Percentiles rank a stretch among this genome's conserved stretches.
phyloP scores from a whole-genome alignment of 257 asterid genomes.

The Ilex asprella region DNA sequence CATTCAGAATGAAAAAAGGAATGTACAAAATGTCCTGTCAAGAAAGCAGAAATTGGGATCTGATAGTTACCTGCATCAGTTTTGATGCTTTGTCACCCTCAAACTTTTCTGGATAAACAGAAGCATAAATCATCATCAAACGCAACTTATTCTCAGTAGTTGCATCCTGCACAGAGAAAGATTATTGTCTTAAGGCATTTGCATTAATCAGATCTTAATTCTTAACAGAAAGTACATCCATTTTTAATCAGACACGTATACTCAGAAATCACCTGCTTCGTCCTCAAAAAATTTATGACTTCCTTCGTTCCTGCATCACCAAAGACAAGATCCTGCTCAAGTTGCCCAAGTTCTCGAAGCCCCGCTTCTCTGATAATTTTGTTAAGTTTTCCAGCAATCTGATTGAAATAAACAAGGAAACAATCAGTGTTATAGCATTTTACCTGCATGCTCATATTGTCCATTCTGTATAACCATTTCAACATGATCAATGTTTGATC shows the following conservation, averaged over 20 bases:
- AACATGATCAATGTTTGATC: background rate
- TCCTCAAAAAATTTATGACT: slow-evolving; percentile 64
- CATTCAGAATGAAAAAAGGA: background rate
- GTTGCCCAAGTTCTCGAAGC: slow-evolving; percentile 91
- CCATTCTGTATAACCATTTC: background rate
- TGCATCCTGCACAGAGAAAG: slow-evolving; percentile 42
- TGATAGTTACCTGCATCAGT: slow-evolving; percentile 83
- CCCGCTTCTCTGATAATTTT: slow-evolving; percentile 47
- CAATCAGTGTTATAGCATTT: slow-evolving; percentile 5
- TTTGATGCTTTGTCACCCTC: slow-evolving; percentile 88
- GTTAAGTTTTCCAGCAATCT: slow-evolving; percentile 94
- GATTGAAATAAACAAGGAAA: slow-evolving; percentile 21
- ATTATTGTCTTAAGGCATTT: slow-evolving; percentile 8
- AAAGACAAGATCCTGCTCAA: slow-evolving; percentile 96
- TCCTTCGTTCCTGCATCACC: slow-evolving; percentile 99
- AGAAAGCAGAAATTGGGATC: background rate
- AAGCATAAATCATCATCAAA: slow-evolving; percentile 81
- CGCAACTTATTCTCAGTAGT: slow-evolving; percentile 64
- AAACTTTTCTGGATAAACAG: slow-evolving; percentile 85
- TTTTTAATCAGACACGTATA: slow-evolving; percentile 3
- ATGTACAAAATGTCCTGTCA: background rate
- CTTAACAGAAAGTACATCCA: background rate
- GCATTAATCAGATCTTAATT: slow-evolving; percentile 8
- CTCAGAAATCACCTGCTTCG: slow-evolving; percentile 44
- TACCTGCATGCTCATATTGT: slow-evolving; percentile 4